Conservation (phyloP, 139 green algal genomes). For the Closterium sp. region DNA sequence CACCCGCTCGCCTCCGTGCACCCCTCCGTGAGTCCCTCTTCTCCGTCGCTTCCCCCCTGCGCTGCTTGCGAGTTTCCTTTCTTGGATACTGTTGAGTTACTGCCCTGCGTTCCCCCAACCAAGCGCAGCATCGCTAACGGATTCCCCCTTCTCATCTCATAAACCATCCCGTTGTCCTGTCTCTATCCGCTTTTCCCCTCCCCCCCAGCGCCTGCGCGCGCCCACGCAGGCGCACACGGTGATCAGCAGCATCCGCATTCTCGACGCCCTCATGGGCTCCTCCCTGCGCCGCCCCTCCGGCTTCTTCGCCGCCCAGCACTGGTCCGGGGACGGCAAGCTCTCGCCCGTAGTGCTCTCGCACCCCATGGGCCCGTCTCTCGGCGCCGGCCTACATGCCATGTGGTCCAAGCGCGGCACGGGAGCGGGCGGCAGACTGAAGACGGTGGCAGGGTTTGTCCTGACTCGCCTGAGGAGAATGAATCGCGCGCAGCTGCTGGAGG, state of each 20-base stretch:
- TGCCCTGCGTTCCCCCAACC: no score
- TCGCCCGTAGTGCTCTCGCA: slow-evolving; percentile 23
- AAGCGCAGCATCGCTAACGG: no score
- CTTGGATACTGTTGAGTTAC: no score
- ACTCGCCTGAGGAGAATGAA: slow-evolving; percentile 12
- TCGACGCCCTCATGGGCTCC: slow-evolving; percentile 27
- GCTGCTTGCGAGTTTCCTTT: neutral
- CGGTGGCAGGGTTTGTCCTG: neutral
- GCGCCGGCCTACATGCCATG: slow-evolving; percentile 21
- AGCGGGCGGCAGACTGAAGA: neutral
- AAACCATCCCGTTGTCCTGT: neutral
- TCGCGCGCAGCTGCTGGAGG: slow-evolving; percentile 21
- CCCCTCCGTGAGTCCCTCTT: neutral
- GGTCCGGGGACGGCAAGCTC: neutral
- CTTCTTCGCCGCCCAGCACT: slow-evolving; percentile 30
- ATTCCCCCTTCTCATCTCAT: neutral
- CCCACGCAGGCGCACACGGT: neutral
- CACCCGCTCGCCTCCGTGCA: neutral
- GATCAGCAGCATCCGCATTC: slow-evolving; percentile 19
- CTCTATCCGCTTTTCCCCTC: neutral
- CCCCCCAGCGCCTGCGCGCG: neutral
- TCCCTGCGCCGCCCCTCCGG: neutral
- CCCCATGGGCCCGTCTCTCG: slow-evolving; percentile 17
- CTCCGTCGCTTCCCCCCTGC: neutral
- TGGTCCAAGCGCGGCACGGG: slow-evolving; percentile 25